phyloP scores from a whole-genome alignment of 2,329 filamentous ascomycete genomes.

The Colletotrichum tropicale region DNA sequence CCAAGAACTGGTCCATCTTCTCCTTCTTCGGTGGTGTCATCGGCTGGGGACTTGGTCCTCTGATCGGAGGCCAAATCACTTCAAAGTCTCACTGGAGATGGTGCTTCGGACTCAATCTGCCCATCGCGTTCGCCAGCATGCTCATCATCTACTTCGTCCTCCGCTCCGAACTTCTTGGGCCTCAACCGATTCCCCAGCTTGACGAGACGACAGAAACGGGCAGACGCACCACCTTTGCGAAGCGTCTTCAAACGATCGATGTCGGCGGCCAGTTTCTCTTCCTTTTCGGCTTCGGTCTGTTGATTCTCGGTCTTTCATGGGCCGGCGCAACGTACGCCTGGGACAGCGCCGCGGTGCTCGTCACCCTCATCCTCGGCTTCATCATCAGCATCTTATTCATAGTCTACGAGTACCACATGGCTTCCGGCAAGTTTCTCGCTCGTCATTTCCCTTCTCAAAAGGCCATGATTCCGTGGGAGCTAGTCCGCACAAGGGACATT shows the following conservation, averaged over 20 bases:
- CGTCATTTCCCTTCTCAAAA: slow-evolving; percentile 56
- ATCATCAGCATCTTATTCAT: slow-evolving; percentile 46
- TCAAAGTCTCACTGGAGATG: slow-evolving; percentile 63
- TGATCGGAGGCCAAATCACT: slow-evolving; percentile 64
- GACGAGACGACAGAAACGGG: slow-evolving; percentile 40
- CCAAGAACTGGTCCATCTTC: slow-evolving; percentile 67
- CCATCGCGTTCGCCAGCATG: slow-evolving; percentile 56
- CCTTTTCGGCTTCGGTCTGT: slow-evolving; percentile 55
- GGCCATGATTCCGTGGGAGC: slow-evolving; percentile 67
- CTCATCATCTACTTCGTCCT: slow-evolving; percentile 61
- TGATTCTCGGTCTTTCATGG: slow-evolving; percentile 62
- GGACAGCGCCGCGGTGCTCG: slow-evolving; percentile 52
- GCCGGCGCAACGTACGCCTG: slow-evolving; percentile 58
- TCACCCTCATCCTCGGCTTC: slow-evolving; percentile 50
- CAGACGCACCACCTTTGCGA: slow-evolving; percentile 36
- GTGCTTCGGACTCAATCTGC: slow-evolving; percentile 70
- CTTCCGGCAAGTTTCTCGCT: slow-evolving; percentile 49
- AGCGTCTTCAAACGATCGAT: slow-evolving; percentile 59
- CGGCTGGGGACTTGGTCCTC: slow-evolving; percentile 63
- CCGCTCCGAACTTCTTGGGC: slow-evolving; percentile 61
- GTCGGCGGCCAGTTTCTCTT: slow-evolving; percentile 61
- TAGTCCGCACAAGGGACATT: slow-evolving; percentile 63
- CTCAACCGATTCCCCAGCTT: slow-evolving; percentile 51
- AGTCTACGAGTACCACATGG: slow-evolving; percentile 59
- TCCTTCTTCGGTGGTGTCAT: slow-evolving; percentile 61